Conservation (phyloP, 163 green algal genomes). For the Picocystis sp. region DNA sequence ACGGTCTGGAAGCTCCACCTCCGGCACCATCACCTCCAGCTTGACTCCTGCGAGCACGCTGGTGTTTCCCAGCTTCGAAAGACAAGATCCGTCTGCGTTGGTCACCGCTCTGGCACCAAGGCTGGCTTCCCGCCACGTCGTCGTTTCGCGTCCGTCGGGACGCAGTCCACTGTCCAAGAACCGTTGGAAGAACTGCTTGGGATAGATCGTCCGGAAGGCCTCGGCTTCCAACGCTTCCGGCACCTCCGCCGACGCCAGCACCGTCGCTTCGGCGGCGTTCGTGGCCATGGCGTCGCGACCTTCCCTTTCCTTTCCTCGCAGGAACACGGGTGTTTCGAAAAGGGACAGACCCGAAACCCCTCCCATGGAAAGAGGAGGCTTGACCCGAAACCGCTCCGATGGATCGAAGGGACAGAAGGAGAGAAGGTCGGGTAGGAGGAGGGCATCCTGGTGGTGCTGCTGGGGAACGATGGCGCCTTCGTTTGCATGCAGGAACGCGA, state of each 20-base stretch:
- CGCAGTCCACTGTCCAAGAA: constrained; percentile 42
- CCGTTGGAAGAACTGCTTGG: constrained; percentile 39
- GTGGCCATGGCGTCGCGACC: neutral
- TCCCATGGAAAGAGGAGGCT: too few species aligned
- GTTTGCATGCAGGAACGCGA: too few species aligned
- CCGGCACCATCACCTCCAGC: constrained; percentile 18
- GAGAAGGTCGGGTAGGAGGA: too few species aligned
- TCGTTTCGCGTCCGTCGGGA: constrained; percentile 47
- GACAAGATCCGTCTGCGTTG: constrained; percentile 37
- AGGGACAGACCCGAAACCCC: too few species aligned
- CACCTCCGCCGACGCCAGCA: neutral
- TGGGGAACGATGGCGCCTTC: too few species aligned
- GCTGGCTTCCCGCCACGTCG: constrained; percentile 24
- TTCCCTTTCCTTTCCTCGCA: too few species aligned
- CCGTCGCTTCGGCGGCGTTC: neutral
- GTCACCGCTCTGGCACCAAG: constrained; percentile 38
- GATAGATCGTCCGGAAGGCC: constrained; percentile 36
- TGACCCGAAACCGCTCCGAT: too few species aligned
- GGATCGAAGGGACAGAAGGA: too few species aligned
- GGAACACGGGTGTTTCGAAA: too few species aligned
- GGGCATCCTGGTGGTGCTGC: too few species aligned
- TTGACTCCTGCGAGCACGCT: constrained; percentile 30
- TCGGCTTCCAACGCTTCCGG: constrained; percentile 2
- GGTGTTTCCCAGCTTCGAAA: constrained; percentile 42
- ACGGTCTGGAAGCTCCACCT: constrained; percentile 10